Conservation (phyloP, 83 land plant genomes). For the Diphasiastrum complanatum region DNA sequence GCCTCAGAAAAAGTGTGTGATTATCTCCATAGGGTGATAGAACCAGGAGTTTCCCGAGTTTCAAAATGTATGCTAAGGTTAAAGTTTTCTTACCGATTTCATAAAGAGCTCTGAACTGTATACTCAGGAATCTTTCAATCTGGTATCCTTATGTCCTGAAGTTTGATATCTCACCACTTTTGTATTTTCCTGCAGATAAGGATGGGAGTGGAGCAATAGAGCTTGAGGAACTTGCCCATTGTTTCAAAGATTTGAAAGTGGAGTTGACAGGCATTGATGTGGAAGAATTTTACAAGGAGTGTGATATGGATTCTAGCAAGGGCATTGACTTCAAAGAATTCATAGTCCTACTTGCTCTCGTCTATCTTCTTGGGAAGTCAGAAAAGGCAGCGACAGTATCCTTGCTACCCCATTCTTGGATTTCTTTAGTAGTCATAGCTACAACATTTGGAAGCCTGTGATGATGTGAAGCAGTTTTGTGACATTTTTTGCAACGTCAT, state of each 20-base stretch:
- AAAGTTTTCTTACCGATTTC: no score
- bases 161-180: no score
- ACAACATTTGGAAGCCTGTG: neutral
- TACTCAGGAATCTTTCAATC: no score
- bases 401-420: no score
- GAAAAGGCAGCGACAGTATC: conserved; percentile 45
- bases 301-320: conserved; percentile 62
- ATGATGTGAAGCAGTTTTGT: neutral
- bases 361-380: conserved; percentile 58
- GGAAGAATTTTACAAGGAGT: conserved; percentile 54
- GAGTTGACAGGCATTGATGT: conserved; percentile 59
- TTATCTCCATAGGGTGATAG: no score
- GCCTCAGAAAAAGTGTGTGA: no score
- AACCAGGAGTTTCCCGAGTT: no score
- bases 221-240: conserved; percentile 52
- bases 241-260: conserved; percentile 55
- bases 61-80: no score
- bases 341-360: conserved; percentile 74
- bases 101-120: no score
- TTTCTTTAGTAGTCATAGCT: neutral
- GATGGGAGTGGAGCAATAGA: conserved; percentile 71
- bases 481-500: neutral
- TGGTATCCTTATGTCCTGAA: no score
- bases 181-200: conserved; percentile 44
- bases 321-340: conserved; percentile 84